These are phyloP conservation scores for Microdochium bolleyi DNA, from an alignment of 2,329 filamentous ascomycete species.

Conservation along the genomic window DNA sequence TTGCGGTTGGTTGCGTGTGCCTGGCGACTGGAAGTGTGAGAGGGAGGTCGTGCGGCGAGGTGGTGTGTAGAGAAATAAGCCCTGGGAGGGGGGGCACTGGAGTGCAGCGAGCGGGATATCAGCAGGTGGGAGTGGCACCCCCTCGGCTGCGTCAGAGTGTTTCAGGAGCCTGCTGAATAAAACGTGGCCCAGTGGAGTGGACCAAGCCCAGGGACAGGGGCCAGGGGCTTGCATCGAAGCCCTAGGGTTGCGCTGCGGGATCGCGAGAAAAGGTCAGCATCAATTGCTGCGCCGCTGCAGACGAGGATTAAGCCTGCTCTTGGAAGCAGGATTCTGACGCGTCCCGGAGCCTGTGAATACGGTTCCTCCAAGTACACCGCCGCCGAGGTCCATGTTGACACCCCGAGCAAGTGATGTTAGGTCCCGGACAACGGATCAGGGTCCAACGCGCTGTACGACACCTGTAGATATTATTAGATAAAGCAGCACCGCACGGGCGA, in stretches of 20 bases:
- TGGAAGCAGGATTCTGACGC: no score
- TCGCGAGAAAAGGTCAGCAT: no score
- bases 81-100: background rate
- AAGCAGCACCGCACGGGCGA: no score
- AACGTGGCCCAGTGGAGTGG: slow-evolving; percentile 5
- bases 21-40: slow-evolving; percentile 4
- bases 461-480: no score
- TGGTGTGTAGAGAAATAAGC: background rate
- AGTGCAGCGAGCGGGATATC: background rate
- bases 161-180: slow-evolving; percentile 20
- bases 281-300: no score
- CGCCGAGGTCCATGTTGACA: no score
- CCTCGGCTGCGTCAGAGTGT: slow-evolving; percentile 27
- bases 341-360: no score
- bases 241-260: background rate
- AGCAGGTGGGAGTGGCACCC: slow-evolving; percentile 6
- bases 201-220: slow-evolving; percentile 9
- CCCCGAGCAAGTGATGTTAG: no score
- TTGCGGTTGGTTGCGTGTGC: slow-evolving; percentile 3
- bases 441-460: no score
- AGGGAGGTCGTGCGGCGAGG: slow-evolving; percentile 14
- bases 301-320: no score
- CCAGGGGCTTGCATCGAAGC: background rate
- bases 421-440: no score
- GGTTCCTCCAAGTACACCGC: no score